phyloP scores from a whole-genome alignment of 176 grass and related monocot species.

The Melocanna baccifera region DNA sequence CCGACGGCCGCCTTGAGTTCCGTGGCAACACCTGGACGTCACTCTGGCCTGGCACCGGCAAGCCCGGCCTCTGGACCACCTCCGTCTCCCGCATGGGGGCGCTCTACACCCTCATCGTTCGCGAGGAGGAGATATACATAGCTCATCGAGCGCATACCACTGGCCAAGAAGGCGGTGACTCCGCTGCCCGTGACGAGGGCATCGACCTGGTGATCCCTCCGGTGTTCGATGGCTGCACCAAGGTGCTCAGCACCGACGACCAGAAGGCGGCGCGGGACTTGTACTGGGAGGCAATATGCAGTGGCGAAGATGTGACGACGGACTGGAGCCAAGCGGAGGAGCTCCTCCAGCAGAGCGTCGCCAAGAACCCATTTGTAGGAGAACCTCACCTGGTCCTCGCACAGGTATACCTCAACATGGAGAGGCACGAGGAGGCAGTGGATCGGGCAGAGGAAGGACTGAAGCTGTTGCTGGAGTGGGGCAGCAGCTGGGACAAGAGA shows the following conservation, averaged over 20 bases:
- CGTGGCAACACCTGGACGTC: conserved; percentile 43
- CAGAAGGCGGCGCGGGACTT: conserved; percentile 57
- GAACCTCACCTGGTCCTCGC: conserved; percentile 67
- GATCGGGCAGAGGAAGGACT: conserved; percentile 38
- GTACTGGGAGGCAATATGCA: conserved; percentile 68
- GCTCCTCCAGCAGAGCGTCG: conserved; percentile 52
- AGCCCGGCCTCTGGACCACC: conserved; percentile 65
- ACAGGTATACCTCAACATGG: conserved; percentile 31
- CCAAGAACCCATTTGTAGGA: conserved; percentile 64
- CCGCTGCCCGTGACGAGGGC: conserved; percentile 32
- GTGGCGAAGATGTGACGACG: background rate
- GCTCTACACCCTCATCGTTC: conserved; percentile 50
- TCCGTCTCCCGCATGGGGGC: conserved; percentile 60
- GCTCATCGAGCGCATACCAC: conserved; percentile 4
- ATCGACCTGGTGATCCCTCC: conserved; percentile 52
- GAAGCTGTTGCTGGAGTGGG: conserved; percentile 69
- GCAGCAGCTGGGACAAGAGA: conserved; percentile 88
- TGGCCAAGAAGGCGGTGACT: background rate
- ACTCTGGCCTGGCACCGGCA: conserved; percentile 69
- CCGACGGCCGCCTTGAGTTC: conserved; percentile 55
- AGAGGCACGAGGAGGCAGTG: too few relatives aligned
- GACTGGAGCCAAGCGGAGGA: conserved; percentile 8
- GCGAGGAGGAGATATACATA: conserved; percentile 51
- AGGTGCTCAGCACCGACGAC: conserved; percentile 46
- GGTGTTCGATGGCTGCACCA: conserved; percentile 64